Evolutionary conservation across 164 flowering plant genomes (phyloP), one percentile per base, ranked within the genome.

Genomic region (Dillenia turbinata): DNA sequence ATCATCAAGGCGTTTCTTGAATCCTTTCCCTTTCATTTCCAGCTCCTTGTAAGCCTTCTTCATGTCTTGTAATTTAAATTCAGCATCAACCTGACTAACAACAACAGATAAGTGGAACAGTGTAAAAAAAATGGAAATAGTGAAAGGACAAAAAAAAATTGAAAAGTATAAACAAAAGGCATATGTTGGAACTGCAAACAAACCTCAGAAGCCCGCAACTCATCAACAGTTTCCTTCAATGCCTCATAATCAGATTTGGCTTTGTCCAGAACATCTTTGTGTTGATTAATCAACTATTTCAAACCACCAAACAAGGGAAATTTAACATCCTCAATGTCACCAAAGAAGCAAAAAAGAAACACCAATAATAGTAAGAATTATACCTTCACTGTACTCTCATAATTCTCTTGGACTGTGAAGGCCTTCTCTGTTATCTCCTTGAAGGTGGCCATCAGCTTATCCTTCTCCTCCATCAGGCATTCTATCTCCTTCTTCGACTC

Each of bases 401-500:
- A 92, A 56, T 85, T 81, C 68, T 92, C 97, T 77, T 88, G 91
- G 64, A 92, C 96, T 1, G 52, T 60, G 72, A 87, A 84, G 48
- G 99, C 99, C 74, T 88, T 92, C 70, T 83, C 79, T 67, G 84
- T 90, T 16, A 84, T 80, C 69, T 84, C 91, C 73, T 90, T 87
- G 69, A 83, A 82, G 47, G 59, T 51, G 62, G 82, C 52, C 52
- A 67, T 66, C 72, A 85, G 56, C 44, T 79, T 86, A 62, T 83
- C 85, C 66, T 81, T 92, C 65, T 92, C 90, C 33, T 65, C 78
- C 60, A 62, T 43, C 48, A 85, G 74, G 43, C 79, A 73, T 69
- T 88, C 99, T 56, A 73, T 87, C 79, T 95, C 99, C 62, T 79
- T 84, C 71, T 77, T 88, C 43, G 96, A 82, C 46, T 95, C 99